These are phyloP conservation scores for Hymenoscyphus fructigenus DNA, from an alignment of 2,329 filamentous ascomycete genomes.

Conservation along the genomic window DNA sequence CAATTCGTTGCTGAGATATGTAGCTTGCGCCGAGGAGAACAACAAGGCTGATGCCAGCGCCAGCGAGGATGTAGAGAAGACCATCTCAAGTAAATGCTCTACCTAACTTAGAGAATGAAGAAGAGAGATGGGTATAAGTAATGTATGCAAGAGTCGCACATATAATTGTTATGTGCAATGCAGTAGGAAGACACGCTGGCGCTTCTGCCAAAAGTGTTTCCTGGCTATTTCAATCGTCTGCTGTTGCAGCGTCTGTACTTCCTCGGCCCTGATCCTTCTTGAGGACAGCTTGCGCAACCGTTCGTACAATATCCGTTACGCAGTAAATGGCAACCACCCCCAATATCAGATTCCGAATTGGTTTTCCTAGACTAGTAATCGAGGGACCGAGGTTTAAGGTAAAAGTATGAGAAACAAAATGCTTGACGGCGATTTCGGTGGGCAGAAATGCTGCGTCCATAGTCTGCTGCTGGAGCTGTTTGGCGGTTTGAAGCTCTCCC, in stretches of 20 bases:
- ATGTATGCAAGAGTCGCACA: conserved; percentile 10
- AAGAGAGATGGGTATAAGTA: conserved; percentile 4
- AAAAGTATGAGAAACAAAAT: conserved; percentile 49
- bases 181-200: conserved; percentile 11
- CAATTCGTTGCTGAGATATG: conserved; percentile 35
- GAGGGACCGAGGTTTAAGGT: conserved; percentile 51
- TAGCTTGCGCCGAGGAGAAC: conserved; percentile 33
- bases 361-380: conserved; percentile 47
- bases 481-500: conserved; percentile 6
- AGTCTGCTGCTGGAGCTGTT: neutral
- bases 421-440: conserved; percentile 44
- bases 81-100: conserved; percentile 21
- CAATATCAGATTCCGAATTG: conserved; percentile 50
- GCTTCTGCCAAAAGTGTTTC: neutral
- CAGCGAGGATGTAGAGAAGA: conserved; percentile 23
- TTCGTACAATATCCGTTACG: conserved; percentile 41
- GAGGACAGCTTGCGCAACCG: conserved; percentile 35
- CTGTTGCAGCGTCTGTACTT: conserved; percentile 1
- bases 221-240: conserved; percentile 14
- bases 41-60: conserved; percentile 29
- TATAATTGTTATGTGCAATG: neutral
- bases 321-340: conserved; percentile 44
- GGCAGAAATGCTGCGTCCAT: conserved; percentile 42
- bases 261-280: conserved; percentile 17
- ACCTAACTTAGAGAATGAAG: conserved; percentile 13